Evolutionary conservation across 1,139 yeast species (phyloP).

Genomic region (Sugiyamaella paludigena): DNA sequence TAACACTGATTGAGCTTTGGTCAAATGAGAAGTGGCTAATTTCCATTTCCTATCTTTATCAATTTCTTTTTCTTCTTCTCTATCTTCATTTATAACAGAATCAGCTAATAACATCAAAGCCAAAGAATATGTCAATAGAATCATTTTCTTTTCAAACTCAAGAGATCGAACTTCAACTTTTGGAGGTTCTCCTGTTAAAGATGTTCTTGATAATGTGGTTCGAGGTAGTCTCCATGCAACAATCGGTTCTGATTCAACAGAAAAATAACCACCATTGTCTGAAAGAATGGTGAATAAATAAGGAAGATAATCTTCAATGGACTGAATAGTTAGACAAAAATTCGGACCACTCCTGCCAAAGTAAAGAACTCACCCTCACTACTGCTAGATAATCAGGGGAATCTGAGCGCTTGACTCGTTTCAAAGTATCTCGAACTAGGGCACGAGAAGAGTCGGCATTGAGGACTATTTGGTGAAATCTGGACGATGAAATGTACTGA

Average conservation of each 20-base stretch:
- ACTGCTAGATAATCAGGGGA: conserved; percentile 32
- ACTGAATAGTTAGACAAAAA: conserved; percentile 10
- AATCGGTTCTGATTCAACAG: conserved; percentile 2
- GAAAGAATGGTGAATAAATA: conserved; percentile 23
- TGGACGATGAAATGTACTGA: conserved; percentile 25
- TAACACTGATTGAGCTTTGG: conserved; percentile 32
- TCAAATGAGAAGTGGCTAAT: conserved; percentile 32
- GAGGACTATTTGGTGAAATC: conserved; percentile 28
- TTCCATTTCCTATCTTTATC: conserved; percentile 31
- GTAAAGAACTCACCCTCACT: conserved; percentile 24
- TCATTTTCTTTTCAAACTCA: conserved; percentile 35
- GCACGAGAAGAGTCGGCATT: conserved; percentile 36
- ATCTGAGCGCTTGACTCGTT: conserved; percentile 33
- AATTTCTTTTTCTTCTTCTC: conserved; percentile 4
- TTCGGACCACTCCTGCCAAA: neutral
- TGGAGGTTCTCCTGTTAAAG: conserved; percentile 27
- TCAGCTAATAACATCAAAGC: conserved; percentile 30
- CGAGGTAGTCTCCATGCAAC: conserved; percentile 35
- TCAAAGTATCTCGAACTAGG: conserved; percentile 33
- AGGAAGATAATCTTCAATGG: conserved; percentile 36
- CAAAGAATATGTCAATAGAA: conserved; percentile 33
- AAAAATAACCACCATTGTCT: conserved; percentile 2
- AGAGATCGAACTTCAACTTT: conserved; percentile 30
- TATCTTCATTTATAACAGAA: conserved; percentile 14
- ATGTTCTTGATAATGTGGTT: conserved; percentile 21